phyloP scores from a whole-genome alignment of 2,329 filamentous ascomycete genomes.

The Aspergillus amoenus region DNA sequence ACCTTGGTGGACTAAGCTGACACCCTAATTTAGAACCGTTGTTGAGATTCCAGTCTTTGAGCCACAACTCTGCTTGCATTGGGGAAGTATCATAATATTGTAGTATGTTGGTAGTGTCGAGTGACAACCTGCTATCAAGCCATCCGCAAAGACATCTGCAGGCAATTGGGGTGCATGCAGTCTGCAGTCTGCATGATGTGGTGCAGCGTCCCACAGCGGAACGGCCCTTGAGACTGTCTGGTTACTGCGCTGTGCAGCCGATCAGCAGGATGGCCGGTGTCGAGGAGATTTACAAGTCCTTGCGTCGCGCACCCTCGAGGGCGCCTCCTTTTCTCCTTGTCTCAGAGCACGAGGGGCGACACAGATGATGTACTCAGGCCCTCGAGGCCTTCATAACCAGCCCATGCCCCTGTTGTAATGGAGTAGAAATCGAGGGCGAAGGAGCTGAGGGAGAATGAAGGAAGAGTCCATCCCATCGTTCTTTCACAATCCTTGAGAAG shows the following conservation, averaged over 20 bases:
- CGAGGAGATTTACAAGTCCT: constrained; percentile 10
- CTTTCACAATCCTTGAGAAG: too few relatives aligned
- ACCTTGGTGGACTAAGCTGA: too few relatives aligned
- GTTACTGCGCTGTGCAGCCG: not conserved
- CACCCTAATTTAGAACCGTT: too few relatives aligned
- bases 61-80: too few relatives aligned
- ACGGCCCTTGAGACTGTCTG: constrained; percentile 6
- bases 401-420: constrained; percentile 13
- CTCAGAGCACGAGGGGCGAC: constrained; percentile 4
- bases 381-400: constrained; percentile 13
- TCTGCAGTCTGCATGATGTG: constrained; percentile 2
- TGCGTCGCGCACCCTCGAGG: constrained; percentile 14
- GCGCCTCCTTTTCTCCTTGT: constrained; percentile 12
- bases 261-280: not conserved
- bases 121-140: too few relatives aligned
- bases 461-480: not conserved
- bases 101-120: too few relatives aligned
- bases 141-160: constrained; percentile 1
- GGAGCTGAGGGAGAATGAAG: constrained; percentile 13
- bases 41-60: too few relatives aligned
- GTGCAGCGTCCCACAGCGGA: constrained; percentile 3
- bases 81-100: too few relatives aligned
- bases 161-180: constrained; percentile 11
- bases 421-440: constrained; percentile 7
- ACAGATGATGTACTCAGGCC: not conserved